A percentile compares a stretch with the other conserved stretches of the same genome.
phyloP scores from a whole-genome alignment of 164 flowering plant genomes.

The Magnolia sinica region DNA sequence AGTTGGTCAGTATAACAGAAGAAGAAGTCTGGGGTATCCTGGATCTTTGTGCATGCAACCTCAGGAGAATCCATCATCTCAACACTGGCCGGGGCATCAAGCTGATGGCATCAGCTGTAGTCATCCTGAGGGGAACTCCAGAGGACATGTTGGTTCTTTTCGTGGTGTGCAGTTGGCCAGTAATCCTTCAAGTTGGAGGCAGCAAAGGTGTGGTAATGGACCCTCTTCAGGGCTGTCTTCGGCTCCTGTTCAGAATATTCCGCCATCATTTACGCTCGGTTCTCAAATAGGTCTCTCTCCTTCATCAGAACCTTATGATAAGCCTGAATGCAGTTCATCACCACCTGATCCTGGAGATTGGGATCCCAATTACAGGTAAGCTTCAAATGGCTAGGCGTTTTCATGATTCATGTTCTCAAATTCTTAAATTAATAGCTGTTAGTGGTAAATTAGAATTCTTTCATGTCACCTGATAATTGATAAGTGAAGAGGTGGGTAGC shows the following conservation, averaged over 20 bases:
- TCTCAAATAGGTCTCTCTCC: conserved; percentile 24
- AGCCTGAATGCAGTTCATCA: conserved; percentile 46
- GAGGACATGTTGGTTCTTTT: conserved; percentile 43
- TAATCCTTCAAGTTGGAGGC: conserved; percentile 45
- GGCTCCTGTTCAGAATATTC: conserved; percentile 18
- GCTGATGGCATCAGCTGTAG: conserved; percentile 32
- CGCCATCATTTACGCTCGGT: conserved; percentile 28
- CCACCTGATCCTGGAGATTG: conserved; percentile 95
- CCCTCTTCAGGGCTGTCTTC: conserved; percentile 29
- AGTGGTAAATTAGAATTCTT: not conserved
- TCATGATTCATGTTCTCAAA: not conserved
- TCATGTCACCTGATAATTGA: no score
- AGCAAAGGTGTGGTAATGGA: conserved; percentile 43
- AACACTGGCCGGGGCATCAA: conserved; percentile 53
- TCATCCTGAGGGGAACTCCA: conserved; percentile 56
- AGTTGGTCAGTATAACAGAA: conserved; percentile 57
- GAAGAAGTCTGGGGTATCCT: conserved; percentile 66
- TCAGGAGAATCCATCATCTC: conserved; percentile 52
- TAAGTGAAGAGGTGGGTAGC: no score
- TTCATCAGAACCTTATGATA: conserved; percentile 43
- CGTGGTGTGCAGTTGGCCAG: conserved; percentile 40
- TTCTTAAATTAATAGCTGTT: not conserved
- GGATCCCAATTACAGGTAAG: conserved; percentile 96
- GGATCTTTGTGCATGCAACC: conserved; percentile 45
- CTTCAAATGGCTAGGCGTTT: not conserved